Evolutionary conservation across 345 rosid genomes (phyloP).

Genomic region (Aegle marmelos): DNA sequence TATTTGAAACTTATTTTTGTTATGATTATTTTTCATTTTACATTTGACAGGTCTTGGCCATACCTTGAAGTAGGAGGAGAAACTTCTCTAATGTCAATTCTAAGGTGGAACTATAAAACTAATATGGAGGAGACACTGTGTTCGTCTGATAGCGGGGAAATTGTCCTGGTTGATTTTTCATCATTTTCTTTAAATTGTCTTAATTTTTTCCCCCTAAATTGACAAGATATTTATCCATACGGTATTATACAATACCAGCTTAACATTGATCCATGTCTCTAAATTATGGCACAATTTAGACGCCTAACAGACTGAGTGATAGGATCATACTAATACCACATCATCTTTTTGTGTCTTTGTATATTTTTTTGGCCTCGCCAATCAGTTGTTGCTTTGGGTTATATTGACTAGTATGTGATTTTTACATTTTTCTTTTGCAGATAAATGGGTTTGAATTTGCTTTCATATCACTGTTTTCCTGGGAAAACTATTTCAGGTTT

Average conservation of each 20-base stretch:
- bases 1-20: slow-evolving; percentile 1
- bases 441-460: slow-evolving; percentile 75
- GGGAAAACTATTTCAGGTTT: slow-evolving; percentile 65
- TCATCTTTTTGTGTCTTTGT: background rate
- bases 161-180: slow-evolving; percentile 53
- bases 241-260: background rate
- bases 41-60: slow-evolving; percentile 68
- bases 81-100: slow-evolving; percentile 58
- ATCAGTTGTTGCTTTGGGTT: slow-evolving; percentile 1
- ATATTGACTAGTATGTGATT: background rate
- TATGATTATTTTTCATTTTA: background rate
- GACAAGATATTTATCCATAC: background rate
- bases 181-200: background rate
- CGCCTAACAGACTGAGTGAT: background rate
- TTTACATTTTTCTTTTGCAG: slow-evolving; percentile 33
- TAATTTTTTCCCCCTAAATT: background rate
- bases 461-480: slow-evolving; percentile 52
- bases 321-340: background rate
- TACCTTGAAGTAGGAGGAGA: slow-evolving; percentile 66
- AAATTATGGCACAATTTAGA: background rate
- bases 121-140: slow-evolving; percentile 63
- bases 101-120: slow-evolving; percentile 75
- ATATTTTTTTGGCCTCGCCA: background rate
- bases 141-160: slow-evolving; percentile 54
- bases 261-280: background rate